phyloP scores from a whole-genome alignment of 768 basidiomycete species.

The Tylopilus rubrobrunneus region DNA sequence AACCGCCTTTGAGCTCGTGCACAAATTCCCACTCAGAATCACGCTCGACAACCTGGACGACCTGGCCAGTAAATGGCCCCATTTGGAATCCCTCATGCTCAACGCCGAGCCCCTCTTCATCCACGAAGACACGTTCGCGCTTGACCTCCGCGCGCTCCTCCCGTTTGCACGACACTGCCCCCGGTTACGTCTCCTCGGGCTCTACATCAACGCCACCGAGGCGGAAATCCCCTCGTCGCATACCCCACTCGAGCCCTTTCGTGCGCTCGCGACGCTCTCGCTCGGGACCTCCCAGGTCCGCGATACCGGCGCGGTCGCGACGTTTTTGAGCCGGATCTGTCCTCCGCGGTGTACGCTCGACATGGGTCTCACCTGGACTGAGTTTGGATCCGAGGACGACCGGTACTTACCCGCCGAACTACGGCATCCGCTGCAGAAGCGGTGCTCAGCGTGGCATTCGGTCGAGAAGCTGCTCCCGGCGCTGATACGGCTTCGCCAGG shows the following conservation, averaged over 20 bases:
- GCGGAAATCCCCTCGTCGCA: slow-evolving; percentile 12
- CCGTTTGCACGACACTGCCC: slow-evolving; percentile 41
- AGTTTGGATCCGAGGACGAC: slow-evolving; percentile 14
- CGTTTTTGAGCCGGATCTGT: slow-evolving; percentile 51
- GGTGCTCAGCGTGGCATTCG: slow-evolving; percentile 40
- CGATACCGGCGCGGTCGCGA: slow-evolving; percentile 42
- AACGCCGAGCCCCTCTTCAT: slow-evolving; percentile 44
- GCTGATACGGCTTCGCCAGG: slow-evolving; percentile 38
- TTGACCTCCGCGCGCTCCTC: slow-evolving; percentile 38
- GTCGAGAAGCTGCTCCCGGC: slow-evolving; percentile 42
- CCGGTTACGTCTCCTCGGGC: slow-evolving; percentile 32
- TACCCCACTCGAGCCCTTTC: slow-evolving; percentile 16
- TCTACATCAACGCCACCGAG: slow-evolving; percentile 35
- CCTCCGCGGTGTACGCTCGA: slow-evolving; percentile 41
- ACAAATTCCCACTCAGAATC: slow-evolving; percentile 32
- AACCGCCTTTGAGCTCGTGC: slow-evolving; percentile 30
- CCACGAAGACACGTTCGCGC: slow-evolving; percentile 10
- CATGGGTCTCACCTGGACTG: slow-evolving; percentile 47
- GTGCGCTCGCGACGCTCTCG: slow-evolving; percentile 29
- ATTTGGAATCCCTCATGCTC: slow-evolving; percentile 40
- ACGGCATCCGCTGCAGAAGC: slow-evolving; percentile 10
- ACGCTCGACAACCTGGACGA: slow-evolving; percentile 41
- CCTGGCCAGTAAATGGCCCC: slow-evolving; percentile 44
- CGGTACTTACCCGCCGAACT: slow-evolving; percentile 7
- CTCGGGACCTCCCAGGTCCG: slow-evolving; percentile 49